These are phyloP conservation scores for Bretschneidera sinensis DNA, from an alignment of 345 rosid species.

Conservation along the genomic window DNA sequence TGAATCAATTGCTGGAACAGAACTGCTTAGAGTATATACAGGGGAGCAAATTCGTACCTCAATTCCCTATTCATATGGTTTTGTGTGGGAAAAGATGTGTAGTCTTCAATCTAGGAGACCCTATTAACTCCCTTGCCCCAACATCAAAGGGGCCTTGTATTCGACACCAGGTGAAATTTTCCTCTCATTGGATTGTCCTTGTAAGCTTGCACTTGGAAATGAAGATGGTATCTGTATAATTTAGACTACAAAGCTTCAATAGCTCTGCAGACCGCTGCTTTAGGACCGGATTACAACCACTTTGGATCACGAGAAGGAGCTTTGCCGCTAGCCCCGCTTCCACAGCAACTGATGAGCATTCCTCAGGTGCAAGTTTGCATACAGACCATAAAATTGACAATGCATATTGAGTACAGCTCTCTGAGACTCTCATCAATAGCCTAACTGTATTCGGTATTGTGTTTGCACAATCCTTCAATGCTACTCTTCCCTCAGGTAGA, in stretches of 20 bases:
- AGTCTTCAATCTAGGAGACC: constrained; percentile 7
- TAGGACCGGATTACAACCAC: constrained; percentile 56
- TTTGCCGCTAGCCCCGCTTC: constrained; percentile 65
- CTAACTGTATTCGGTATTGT: constrained; percentile 54
- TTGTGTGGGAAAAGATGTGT: constrained; percentile 11
- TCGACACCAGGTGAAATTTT: neutral
- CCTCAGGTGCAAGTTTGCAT: constrained; percentile 54
- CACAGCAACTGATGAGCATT: constrained; percentile 52
- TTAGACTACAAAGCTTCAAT: constrained; percentile 56
- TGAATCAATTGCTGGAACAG: constrained; percentile 28
- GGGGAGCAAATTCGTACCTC: constrained; percentile 21
- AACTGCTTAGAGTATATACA: constrained; percentile 32
- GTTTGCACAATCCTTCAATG: constrained; percentile 46
- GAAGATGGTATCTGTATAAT: constrained; percentile 55
- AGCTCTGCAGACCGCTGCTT: constrained; percentile 58
- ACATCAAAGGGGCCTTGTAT: neutral
- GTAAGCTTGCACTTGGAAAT: constrained; percentile 72
- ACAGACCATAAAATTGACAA: constrained; percentile 59
- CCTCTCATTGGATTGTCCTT: constrained; percentile 48
- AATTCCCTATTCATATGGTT: constrained; percentile 14
- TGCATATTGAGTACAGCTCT: constrained; percentile 55
- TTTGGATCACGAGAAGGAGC: constrained; percentile 58
- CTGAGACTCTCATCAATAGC: constrained; percentile 54
- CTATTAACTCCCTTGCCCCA: constrained; percentile 3
- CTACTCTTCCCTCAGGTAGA: constrained; percentile 39